Evolutionary conservation across 2,329 filamentous ascomycete genomes (phyloP).

Genomic region (Scedosporium aurantiacum): DNA sequence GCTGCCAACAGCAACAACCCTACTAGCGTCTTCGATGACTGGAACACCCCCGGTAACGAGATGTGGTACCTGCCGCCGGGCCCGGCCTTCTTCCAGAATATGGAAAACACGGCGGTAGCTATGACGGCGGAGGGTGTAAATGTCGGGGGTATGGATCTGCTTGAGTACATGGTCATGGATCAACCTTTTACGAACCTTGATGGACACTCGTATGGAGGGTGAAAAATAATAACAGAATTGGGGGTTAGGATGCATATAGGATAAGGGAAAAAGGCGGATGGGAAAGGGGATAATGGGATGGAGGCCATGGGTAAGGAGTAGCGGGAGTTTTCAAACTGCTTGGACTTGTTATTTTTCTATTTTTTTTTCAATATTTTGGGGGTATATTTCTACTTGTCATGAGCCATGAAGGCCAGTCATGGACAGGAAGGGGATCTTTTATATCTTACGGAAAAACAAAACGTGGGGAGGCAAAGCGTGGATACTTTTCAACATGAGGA

Average conservation of each 20-base stretch:
- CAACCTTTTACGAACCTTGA: conserved; percentile 10
- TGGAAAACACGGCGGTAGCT: conserved; percentile 48
- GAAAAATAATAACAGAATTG: not conserved
- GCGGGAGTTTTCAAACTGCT: not conserved
- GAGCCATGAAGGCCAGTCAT: not conserved
- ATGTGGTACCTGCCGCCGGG: conserved; percentile 59
- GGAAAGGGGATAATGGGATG: not conserved
- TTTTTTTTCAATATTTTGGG: not conserved
- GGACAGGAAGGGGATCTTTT: not conserved
- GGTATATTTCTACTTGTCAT: not conserved
- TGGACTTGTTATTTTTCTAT: not conserved
- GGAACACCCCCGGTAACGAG: conserved; percentile 43
- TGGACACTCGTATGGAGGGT: not conserved
- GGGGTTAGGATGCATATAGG: not conserved
- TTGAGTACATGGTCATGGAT: conserved; percentile 59
- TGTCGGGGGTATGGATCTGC: conserved; percentile 53
- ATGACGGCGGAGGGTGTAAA: conserved; percentile 60
- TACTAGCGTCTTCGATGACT: conserved; percentile 40
- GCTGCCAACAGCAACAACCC: conserved; percentile 14
- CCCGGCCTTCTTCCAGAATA: conserved; percentile 53
- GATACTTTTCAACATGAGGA: not conserved
- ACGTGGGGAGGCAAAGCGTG: not conserved
- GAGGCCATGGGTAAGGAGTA: not conserved
- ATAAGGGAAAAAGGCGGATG: not conserved
- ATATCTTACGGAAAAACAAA: not conserved